Percentiles rank a stretch among this genome's conserved stretches.
These are phyloP conservation scores for Stagonosporopsis tanaceti DNA, from an alignment of 2,329 filamentous ascomycete genomes.

Conservation along the genomic window DNA sequence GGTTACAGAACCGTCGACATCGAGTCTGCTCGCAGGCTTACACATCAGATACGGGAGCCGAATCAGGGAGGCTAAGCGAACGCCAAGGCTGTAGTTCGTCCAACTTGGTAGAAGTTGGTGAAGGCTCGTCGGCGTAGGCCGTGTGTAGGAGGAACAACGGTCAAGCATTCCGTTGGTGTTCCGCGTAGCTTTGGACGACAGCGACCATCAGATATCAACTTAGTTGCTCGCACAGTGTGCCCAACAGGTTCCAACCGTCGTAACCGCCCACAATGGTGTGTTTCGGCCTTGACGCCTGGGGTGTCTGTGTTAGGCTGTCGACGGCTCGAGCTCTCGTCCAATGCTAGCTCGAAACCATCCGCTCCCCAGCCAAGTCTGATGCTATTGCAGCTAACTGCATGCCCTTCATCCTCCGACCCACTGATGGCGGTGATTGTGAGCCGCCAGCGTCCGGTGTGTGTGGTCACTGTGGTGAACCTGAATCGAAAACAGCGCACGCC, in stretches of 20 bases:
- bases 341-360: constrained; percentile 27
- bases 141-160: neutral
- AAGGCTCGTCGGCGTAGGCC: constrained; percentile 1
- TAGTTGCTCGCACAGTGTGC: constrained; percentile 15
- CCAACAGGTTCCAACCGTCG: constrained; percentile 16
- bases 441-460: constrained; percentile 19
- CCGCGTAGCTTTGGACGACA: neutral
- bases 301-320: constrained; percentile 19
- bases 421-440: constrained; percentile 14
- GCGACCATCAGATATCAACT: neutral
- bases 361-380: constrained; percentile 40
- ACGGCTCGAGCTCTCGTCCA: constrained; percentile 20
- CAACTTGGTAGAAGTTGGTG: constrained; percentile 28
- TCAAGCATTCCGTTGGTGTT: neutral
- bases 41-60: constrained; percentile 1
- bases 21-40: neutral
- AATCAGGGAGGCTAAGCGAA: constrained; percentile 32
- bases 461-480: constrained; percentile 19
- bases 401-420: constrained; percentile 14
- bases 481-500: constrained; percentile 16
- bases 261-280: constrained; percentile 16
- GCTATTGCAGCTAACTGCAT: constrained; percentile 22
- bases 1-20: neutral
- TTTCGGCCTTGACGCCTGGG: constrained; percentile 24
- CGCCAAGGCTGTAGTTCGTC: constrained; percentile 26